phyloP scores from a whole-genome alignment of 257 asterid species.

The Solanum clarkiae region DNA sequence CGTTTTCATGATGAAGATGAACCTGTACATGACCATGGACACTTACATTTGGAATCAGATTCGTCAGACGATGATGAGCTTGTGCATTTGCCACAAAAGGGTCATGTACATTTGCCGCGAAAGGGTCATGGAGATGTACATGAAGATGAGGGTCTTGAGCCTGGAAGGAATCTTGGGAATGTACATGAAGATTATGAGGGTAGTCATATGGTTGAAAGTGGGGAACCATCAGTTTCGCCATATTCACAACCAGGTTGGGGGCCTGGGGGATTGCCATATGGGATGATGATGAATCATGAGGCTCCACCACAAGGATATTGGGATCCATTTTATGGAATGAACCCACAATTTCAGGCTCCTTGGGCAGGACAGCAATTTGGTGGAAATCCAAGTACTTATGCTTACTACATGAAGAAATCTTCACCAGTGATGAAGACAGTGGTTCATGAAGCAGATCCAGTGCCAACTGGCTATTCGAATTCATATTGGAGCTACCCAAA shows the following conservation, averaged over 20 bases:
- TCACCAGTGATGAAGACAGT: conserved; percentile 60
- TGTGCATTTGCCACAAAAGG: neutral
- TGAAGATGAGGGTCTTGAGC: neutral
- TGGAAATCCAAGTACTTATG: conserved; percentile 22
- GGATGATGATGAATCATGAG: conserved; percentile 19
- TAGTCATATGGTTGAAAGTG: neutral
- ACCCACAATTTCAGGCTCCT: conserved; percentile 6
- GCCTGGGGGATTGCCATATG: neutral
- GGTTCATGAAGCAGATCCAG: conserved; percentile 51
- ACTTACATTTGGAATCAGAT: conserved; percentile 44
- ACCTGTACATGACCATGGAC: conserved; percentile 39
- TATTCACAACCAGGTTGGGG: conserved; percentile 13
- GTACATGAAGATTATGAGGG: neutral
- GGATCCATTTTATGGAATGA: conserved; percentile 4
- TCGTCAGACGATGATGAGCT: conserved; percentile 28
- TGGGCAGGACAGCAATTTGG: conserved; percentile 10
- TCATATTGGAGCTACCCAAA: conserved; percentile 36
- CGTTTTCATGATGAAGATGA: conserved; percentile 8
- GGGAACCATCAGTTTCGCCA: neutral
- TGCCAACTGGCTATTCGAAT: conserved; percentile 48
- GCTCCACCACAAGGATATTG: conserved; percentile 6
- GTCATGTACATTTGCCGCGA: neutral
- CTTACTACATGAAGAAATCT: conserved; percentile 68
- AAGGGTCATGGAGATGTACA: neutral
- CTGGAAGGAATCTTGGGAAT: neutral